Conservation (phyloP, 192 early-diverging fungal genomes). For the Radiomyces spectabilis region DNA sequence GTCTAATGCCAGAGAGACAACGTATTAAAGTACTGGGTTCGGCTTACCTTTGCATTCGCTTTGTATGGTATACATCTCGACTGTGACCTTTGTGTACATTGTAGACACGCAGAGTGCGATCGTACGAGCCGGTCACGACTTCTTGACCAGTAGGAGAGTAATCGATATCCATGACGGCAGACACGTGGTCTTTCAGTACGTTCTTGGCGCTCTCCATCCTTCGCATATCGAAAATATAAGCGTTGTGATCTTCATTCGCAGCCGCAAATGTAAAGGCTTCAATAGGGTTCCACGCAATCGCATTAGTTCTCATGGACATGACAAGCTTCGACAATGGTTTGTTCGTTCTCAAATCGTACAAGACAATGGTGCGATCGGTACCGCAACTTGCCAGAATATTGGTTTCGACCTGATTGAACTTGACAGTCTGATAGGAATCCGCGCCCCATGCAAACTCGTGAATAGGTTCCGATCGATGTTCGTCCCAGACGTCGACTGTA, state of each 20-base stretch:
- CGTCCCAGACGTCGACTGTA: slow-evolving; percentile 92
- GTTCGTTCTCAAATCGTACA: slow-evolving; percentile 91
- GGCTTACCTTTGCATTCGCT: slow-evolving; percentile 85
- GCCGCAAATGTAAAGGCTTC: slow-evolving; percentile 93
- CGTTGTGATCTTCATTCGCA: slow-evolving; percentile 97
- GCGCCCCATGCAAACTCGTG: slow-evolving; percentile 85
- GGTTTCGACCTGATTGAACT: slow-evolving; percentile 96
- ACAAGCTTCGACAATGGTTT: slow-evolving; percentile 81
- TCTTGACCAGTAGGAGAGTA: slow-evolving; percentile 97
- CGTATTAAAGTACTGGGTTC: neutral
- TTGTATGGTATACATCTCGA: slow-evolving; percentile 94
- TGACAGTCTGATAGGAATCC: slow-evolving; percentile 90
- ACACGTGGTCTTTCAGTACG: slow-evolving; percentile 93
- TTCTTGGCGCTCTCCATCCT: slow-evolving; percentile 80
- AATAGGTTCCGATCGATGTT: slow-evolving; percentile 77
- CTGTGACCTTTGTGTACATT: slow-evolving; percentile 70
- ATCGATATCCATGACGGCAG: slow-evolving; percentile 95
- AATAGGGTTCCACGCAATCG: slow-evolving; percentile 99
- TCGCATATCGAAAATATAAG: slow-evolving; percentile 97
- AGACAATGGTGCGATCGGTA: slow-evolving; percentile 86
- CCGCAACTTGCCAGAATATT: slow-evolving; percentile 89
- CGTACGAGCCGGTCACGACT: slow-evolving; percentile 94
- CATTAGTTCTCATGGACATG: slow-evolving; percentile 85
- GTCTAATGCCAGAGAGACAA: too few species aligned
- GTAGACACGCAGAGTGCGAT: slow-evolving; percentile 87